These are phyloP conservation scores for Firmiana major DNA, from an alignment of 345 rosid species.

Conservation along the genomic window DNA sequence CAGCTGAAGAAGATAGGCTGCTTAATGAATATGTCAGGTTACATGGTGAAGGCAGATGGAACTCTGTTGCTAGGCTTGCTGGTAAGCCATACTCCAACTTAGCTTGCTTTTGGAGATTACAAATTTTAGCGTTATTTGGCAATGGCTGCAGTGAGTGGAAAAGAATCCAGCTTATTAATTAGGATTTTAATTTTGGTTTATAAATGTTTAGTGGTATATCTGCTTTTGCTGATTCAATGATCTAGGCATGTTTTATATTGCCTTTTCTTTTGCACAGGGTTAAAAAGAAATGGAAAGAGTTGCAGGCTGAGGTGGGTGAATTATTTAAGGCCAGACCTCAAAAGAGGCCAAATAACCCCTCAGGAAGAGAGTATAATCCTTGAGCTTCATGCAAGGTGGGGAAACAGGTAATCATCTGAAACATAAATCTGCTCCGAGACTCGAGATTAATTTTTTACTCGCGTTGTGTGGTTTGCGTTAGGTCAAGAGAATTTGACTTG, in stretches of 20 bases:
- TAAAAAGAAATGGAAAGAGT: conserved; percentile 91
- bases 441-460: no score
- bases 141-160: background rate
- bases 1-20: conserved; percentile 80
- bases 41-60: conserved; percentile 96
- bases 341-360: conserved; percentile 92
- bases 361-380: conserved; percentile 78
- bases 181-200: background rate
- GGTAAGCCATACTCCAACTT: conserved; percentile 26
- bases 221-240: background rate
- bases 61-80: conserved; percentile 80
- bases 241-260: no score
- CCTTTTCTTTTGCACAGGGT: conserved; percentile 36
- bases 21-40: conserved; percentile 63
- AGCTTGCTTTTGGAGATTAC: background rate
- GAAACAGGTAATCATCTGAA: conserved; percentile 57
- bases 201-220: background rate
- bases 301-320: conserved; percentile 96
- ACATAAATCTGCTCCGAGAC: background rate
- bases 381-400: conserved; percentile 91
- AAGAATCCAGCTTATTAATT: background rate
- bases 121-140: background rate
- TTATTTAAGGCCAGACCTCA: conserved; percentile 88
- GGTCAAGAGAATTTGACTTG: no score
- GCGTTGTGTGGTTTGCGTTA: no score